Base-by-base conservation (phyloP, 192 early-diverging fungal species). In the Umbelopsis vinacea region DNA sequence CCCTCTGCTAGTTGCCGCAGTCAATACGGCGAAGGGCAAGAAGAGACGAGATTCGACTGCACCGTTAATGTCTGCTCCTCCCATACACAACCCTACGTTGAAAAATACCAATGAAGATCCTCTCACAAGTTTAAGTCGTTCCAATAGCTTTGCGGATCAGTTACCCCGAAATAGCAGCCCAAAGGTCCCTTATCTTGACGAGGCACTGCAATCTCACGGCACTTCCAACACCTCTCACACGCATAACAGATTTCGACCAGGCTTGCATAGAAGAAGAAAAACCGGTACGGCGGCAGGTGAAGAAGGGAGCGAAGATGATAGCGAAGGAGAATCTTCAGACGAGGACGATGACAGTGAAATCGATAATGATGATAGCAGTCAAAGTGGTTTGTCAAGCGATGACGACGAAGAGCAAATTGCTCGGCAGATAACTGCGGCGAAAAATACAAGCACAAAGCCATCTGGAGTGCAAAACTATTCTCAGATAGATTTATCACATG, bases 31-130 rank as follows among this genome's bases (percentile, higher is more conserved):
- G 0, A 38, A 54, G 45, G 37, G 52, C 53, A 68, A 74, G 73
- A 71, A 48, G 33, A 47, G 69, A 46, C 69, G 79, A 46, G 72
- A 80, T 46, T 80, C 79, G 4, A 48, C 79, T 54, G 74, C 75
- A 22, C 79, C 79, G 45, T 69, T 80, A n/a, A 80, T 80, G 17
- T 60, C 71, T 29, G 48, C 71, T 15, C 72, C 67, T 19, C 72
- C 79, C 7, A 68, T 76, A 19, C 29, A 54, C 26, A 70, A 70
- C 24, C 48, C 70, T 14, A n/a, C 55, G 0, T 37, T 29, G 5
- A 23, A 14, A 6, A 50, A 35, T 21, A 67, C 19, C 12, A 37
- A 2, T 8, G 38, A 22, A 26, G 19, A 35, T 9, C 15, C 57
- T 21, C 26, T 21, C 22, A 53, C 6, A 24, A 37, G 57, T 37